These are phyloP conservation scores for Isatis tinctoria DNA, from an alignment of 345 rosid genomes.

Conservation along the genomic window DNA sequence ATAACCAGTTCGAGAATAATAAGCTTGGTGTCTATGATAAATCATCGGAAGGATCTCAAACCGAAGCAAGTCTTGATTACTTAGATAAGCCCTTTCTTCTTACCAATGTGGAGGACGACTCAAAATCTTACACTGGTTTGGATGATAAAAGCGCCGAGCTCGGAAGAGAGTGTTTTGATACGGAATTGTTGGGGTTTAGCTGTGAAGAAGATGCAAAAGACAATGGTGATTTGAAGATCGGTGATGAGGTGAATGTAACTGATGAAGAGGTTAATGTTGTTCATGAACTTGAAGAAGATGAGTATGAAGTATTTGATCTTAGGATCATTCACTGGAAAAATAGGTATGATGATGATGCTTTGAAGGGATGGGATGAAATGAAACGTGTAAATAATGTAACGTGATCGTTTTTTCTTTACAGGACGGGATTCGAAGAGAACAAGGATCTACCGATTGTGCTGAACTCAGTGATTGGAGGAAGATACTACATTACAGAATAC, in stretches of 20 bases:
- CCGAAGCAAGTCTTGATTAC: constrained; percentile 39
- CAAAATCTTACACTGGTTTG: constrained; percentile 29
- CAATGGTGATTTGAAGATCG: constrained; percentile 31
- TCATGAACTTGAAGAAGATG: constrained; percentile 63
- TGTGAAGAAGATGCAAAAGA: constrained; percentile 20
- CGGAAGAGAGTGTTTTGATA: constrained; percentile 16
- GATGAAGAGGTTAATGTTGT: constrained; percentile 34
- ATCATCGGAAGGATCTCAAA: constrained; percentile 41
- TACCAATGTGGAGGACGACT: constrained; percentile 26
- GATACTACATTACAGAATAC: constrained; percentile 85
- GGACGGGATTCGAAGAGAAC: constrained; percentile 95
- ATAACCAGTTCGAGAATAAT: constrained; percentile 40
- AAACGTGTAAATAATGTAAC: neutral
- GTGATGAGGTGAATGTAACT: constrained; percentile 29
- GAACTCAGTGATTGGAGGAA: constrained; percentile 71
- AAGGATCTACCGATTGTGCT: constrained; percentile 76
- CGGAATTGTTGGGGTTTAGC: constrained; percentile 14
- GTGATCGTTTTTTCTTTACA: constrained; percentile 34
- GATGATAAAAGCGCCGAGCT: constrained; percentile 22
- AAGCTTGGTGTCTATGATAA: constrained; percentile 31
- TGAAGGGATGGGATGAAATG: neutral
- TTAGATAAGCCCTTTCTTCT: constrained; percentile 53
- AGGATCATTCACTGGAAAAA: constrained; percentile 89
- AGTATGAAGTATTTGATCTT: constrained; percentile 73
- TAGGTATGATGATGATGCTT: constrained; percentile 39